These are phyloP conservation scores for Aspergillus affinis DNA, from an alignment of 495 filamentous ascomycete species.

Conservation along the genomic window DNA sequence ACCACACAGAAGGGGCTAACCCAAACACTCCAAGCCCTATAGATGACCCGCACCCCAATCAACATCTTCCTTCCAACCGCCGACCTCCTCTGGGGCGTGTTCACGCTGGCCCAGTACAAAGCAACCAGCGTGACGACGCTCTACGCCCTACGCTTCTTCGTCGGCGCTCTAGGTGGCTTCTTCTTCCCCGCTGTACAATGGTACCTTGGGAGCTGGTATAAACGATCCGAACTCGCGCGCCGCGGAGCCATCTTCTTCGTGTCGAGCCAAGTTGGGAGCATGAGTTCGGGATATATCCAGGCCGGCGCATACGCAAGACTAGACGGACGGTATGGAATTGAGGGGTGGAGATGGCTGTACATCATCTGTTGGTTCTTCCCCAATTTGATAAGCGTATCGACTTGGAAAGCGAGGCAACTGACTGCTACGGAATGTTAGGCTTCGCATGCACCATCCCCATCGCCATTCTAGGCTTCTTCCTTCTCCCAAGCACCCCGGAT, in stretches of 20 bases:
- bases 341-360: slow-evolving; percentile 51
- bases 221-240: slow-evolving; percentile 33
- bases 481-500: slow-evolving; percentile 41
- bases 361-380: slow-evolving; percentile 38
- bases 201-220: slow-evolving; percentile 36
- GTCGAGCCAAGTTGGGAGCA: slow-evolving; percentile 40
- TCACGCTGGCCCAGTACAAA: slow-evolving; percentile 42
- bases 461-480: slow-evolving; percentile 29
- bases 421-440: slow-evolving; percentile 20
- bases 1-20: slow-evolving; percentile 3
- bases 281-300: slow-evolving; percentile 47
- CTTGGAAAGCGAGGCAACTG: not conserved
- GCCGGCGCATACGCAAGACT: slow-evolving; percentile 38
- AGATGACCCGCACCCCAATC: slow-evolving; percentile 30
- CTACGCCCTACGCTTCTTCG: slow-evolving; percentile 70
- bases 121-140: slow-evolving; percentile 27
- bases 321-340: slow-evolving; percentile 40
- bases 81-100: slow-evolving; percentile 43
- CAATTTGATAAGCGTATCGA: too few relatives aligned
- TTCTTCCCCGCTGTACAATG: slow-evolving; percentile 63
- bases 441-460: slow-evolving; percentile 30
- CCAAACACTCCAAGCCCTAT: not conserved
- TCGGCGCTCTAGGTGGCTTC: slow-evolving; percentile 77
- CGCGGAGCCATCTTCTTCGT: slow-evolving; percentile 47
- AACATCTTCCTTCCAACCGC: slow-evolving; percentile 33